Conservation (phyloP, 768 basidiomycete genomes). For the Amanita brunnescens region DNA sequence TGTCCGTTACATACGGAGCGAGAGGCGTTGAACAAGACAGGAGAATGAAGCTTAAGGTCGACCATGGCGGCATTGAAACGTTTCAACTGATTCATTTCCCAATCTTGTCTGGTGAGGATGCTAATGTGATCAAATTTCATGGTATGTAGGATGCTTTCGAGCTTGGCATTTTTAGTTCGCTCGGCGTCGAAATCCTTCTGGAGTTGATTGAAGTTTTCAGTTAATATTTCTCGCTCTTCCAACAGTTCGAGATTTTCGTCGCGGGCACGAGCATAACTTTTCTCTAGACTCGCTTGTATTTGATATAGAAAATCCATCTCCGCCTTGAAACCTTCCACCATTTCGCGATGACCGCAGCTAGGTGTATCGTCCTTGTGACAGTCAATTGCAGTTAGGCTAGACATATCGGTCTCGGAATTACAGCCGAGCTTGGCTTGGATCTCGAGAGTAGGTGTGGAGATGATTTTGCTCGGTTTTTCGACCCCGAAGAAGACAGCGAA, state of each 20-base stretch:
- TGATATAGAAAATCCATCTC: not conserved
- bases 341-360: too few species aligned
- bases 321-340: too few species aligned
- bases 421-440: too few species aligned
- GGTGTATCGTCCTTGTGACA: not conserved
- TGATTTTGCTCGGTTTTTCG: not conserved
- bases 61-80: conserved; percentile 1
- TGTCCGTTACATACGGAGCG: not conserved
- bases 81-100: not conserved
- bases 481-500: not conserved
- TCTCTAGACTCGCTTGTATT: not conserved
- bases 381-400: not conserved
- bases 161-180: not conserved
- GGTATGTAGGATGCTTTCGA: not conserved
- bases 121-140: not conserved
- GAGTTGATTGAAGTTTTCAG: not conserved
- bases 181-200: not conserved
- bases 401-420: too few species aligned
- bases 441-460: not conserved
- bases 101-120: not conserved
- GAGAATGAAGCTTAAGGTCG: not conserved
- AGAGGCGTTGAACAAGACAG: not conserved
- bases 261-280: not conserved
- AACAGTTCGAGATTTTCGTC: not conserved
- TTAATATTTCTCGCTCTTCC: not conserved